Base-by-base conservation (phyloP, 768 basidiomycete genomes). In the Pulveroboletus sp. region DNA sequence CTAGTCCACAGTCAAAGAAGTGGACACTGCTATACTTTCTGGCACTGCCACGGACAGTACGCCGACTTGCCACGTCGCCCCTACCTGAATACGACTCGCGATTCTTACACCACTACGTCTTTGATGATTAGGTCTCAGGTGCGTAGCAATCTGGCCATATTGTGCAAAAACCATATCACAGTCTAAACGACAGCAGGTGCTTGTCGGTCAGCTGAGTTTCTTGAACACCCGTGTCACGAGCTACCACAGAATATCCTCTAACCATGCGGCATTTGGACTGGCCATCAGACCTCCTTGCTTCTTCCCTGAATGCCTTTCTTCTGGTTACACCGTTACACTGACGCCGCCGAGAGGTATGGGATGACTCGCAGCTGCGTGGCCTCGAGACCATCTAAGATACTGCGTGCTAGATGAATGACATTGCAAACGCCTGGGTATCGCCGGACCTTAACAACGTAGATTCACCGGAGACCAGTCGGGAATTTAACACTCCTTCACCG, bases 31-130 rank as follows among this genome's bases (percentile, higher is more conserved):
- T 36, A n/a, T 21, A 11, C 17, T 39, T 28, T 33, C 28, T 21
- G 21, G 46, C 55, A 60, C 56, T 27, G 59, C 59, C 59, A 60
- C 59, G 33, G 2, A 15, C 15, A 14, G 21, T 42, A 47, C 44
- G 11, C 40, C 10, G 17, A 49, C 7, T 0, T 18, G 59, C 59
- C 59, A 60, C 56, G 59, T 61, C 50, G 5, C 33, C 52, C 37
- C 21, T 21, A 3, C 21, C 21, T 21, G 21, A 21, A 21, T 21
- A 21, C 21, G 21, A 3, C 21, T 3, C 21, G 21, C 21, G 21
- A 21, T 21, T 21, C 21, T 21, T 2, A 21, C 21, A 21, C 21
- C 21, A 21, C 21, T 21, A 21, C 21, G 21, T 21, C 21, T 21
- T 21, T 21, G 21, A 21, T 21, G 21, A 21, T 21, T 21, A 21